Conservation (phyloP, 345 rosid species). For the Angophora floribunda region DNA sequence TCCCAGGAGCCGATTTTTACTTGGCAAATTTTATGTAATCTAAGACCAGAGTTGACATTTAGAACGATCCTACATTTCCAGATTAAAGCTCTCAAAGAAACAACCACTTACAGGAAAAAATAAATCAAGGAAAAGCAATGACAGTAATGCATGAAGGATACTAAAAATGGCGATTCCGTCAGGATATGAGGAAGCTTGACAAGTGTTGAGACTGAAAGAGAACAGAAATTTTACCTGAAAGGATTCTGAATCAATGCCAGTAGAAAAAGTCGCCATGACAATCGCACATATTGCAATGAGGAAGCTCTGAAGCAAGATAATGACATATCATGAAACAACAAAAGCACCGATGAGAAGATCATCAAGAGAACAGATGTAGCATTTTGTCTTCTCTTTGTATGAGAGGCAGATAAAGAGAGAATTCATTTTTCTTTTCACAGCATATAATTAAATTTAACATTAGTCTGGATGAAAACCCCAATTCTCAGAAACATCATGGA, state of each 20-base stretch:
- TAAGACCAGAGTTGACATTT: neutral
- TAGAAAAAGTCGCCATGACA: slow-evolving; percentile 89
- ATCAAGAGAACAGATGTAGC: neutral
- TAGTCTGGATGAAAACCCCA: neutral
- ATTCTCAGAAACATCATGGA: neutral
- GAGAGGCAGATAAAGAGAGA: neutral
- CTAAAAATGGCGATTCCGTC: neutral
- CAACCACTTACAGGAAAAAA: neutral
- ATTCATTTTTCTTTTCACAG: neutral
- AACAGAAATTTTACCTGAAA: slow-evolving; percentile 40
- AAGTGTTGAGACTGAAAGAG: neutral
- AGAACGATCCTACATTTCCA: neutral
- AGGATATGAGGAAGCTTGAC: neutral
- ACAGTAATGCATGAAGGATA: neutral
- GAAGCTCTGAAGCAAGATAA: slow-evolving; percentile 42
- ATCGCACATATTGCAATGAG: slow-evolving; percentile 69
- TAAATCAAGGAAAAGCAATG: neutral
- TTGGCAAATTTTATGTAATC: neutral
- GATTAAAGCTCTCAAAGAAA: neutral
- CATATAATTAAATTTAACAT: neutral
- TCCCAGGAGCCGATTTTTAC: neutral
- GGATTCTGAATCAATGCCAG: slow-evolving; percentile 82
- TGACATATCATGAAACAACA: neutral
- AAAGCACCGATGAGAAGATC: neutral
- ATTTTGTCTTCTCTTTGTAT: neutral